Evolutionary conservation across 495 filamentous ascomycete species (phyloP).

Genomic region (Pyronema domesticum): DNA sequence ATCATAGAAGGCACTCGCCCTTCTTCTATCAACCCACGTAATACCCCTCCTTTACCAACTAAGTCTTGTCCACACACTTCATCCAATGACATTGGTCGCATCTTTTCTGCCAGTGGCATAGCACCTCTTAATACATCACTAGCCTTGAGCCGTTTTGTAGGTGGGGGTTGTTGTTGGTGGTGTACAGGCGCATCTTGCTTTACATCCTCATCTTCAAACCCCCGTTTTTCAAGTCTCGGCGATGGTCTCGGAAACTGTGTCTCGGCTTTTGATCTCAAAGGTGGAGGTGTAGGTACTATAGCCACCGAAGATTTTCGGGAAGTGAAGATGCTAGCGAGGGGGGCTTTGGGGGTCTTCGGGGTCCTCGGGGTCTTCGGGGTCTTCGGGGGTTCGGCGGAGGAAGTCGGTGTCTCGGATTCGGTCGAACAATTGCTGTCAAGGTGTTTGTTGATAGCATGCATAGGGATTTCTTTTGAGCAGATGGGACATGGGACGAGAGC

Average conservation of each 20-base stretch:
- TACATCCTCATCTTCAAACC: background rate
- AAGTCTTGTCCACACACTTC: conserved; percentile 85
- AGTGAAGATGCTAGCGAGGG: background rate
- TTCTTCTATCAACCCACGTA: conserved; percentile 77
- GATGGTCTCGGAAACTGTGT: conserved; percentile 7
- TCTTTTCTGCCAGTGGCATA: conserved; percentile 79
- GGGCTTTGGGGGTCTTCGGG: background rate
- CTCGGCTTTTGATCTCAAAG: background rate
- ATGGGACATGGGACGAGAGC: conserved; percentile 67
- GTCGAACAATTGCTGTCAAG: conserved; percentile 60
- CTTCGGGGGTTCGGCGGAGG: background rate
- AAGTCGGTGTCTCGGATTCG: conserved; percentile 6
- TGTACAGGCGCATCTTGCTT: conserved; percentile 4
- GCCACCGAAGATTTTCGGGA: background rate
- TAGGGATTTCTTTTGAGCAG: conserved; percentile 58
- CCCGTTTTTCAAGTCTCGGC: background rate
- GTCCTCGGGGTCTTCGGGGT: background rate
- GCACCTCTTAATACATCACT: conserved; percentile 41
- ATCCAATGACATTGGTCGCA: conserved; percentile 70
- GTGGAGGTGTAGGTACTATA: too few species aligned
- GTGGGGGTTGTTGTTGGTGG: conserved; percentile 13
- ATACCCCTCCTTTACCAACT: conserved; percentile 63
- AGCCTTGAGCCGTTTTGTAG: conserved; percentile 44
- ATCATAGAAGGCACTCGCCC: conserved; percentile 87
- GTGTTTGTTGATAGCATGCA: conserved; percentile 70